These are phyloP conservation scores for Blastobotrys apis DNA, from an alignment of 1,139 yeast genomes.

Conservation along the genomic window DNA sequence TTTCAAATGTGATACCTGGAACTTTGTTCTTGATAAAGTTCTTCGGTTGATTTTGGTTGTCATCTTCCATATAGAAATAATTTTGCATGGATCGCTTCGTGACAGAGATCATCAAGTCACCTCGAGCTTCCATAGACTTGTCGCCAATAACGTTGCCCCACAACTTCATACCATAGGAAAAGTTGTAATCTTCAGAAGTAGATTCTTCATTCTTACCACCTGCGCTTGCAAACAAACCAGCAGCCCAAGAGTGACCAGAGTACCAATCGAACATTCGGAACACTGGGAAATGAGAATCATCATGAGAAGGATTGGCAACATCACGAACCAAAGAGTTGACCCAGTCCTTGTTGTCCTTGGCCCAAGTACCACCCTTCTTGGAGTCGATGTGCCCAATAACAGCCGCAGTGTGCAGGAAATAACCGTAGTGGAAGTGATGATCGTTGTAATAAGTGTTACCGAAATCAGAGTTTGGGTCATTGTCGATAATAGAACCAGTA, in stretches of 20 bases:
- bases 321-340: constrained; percentile 65
- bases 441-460: constrained; percentile 72
- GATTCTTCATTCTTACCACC: constrained; percentile 83
- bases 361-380: constrained; percentile 63
- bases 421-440: constrained; percentile 81
- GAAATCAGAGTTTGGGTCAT: constrained; percentile 55
- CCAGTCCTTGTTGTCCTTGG: constrained; percentile 57
- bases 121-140: constrained; percentile 68
- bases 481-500: constrained; percentile 46
- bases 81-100: constrained; percentile 56
- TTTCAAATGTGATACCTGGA: constrained; percentile 74
- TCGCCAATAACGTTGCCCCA: constrained; percentile 78
- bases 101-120: constrained; percentile 67
- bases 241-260: constrained; percentile 84
- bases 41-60: constrained; percentile 58
- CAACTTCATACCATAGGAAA: constrained; percentile 74
- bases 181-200: constrained; percentile 75
- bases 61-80: constrained; percentile 55
- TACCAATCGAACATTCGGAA: constrained; percentile 77
- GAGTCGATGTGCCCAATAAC: constrained; percentile 62
- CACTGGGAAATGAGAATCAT: constrained; percentile 66
- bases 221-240: constrained; percentile 62
- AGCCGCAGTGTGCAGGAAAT: constrained; percentile 74
- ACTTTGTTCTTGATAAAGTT: constrained; percentile 59
- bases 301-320: constrained; percentile 65